These are phyloP conservation scores for Aegilops tauschii DNA, from an alignment of 176 grass and related monocot species.

Conservation along the genomic window DNA sequence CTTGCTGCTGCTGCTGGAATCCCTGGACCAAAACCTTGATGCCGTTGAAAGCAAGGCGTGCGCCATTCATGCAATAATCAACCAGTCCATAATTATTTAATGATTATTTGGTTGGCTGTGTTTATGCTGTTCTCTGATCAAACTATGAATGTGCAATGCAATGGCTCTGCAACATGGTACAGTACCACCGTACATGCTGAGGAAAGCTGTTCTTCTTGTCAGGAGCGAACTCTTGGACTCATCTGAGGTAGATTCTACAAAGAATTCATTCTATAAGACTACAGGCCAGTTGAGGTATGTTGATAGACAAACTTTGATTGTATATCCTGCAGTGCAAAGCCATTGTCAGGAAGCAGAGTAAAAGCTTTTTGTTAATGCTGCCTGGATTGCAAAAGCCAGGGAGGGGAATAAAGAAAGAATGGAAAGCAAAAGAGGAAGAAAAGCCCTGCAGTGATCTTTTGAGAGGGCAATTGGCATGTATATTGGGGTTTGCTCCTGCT, in stretches of 20 bases:
- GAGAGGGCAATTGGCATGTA: constrained; percentile 54
- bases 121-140: constrained; percentile 15
- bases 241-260: background rate
- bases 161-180: constrained; percentile 14
- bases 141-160: constrained; percentile 20
- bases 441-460: constrained; percentile 60
- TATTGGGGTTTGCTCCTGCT: constrained; percentile 32
- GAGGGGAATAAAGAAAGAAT: constrained; percentile 69
- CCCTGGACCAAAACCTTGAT: constrained; percentile 23
- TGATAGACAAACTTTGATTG: background rate
- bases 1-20: constrained; percentile 29
- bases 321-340: constrained; percentile 10
- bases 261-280: background rate
- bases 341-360: constrained; percentile 9
- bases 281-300: background rate
- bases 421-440: constrained; percentile 37
- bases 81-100: constrained; percentile 33
- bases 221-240: background rate
- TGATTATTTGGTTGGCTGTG: constrained; percentile 33
- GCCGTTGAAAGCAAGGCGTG: constrained; percentile 28
- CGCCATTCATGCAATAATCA: background rate
- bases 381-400: constrained; percentile 54
- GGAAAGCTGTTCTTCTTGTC: background rate
- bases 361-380: constrained; percentile 46
- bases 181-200: background rate